Percentiles rank a stretch among this genome's conserved stretches.
Evolutionary conservation across 345 rosid genomes (phyloP).

Genomic region (Hibiscus tridactylites): DNA sequence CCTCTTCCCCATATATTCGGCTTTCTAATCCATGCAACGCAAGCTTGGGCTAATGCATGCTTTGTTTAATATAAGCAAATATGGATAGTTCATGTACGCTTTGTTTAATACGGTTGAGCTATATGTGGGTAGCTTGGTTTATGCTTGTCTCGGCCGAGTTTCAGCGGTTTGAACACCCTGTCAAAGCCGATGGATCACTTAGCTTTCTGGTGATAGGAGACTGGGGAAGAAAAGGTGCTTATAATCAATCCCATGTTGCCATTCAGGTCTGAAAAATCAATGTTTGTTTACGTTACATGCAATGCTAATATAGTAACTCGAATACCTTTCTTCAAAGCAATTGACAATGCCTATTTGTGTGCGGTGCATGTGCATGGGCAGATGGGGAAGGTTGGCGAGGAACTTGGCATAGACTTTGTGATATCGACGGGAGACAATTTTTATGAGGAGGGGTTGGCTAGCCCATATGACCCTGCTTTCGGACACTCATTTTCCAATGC

Average conservation of each 20-base stretch:
- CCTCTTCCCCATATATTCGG: too few species aligned
- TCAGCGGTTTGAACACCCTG: conserved; percentile 9
- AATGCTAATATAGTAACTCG: too few species aligned
- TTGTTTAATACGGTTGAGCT: neutral
- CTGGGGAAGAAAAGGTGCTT: conserved; percentile 21
- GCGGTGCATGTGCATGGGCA: conserved; percentile 10
- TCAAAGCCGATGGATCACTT: conserved; percentile 12
- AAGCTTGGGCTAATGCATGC: neutral
- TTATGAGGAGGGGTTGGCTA: conserved; percentile 50
- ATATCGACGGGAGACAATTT: conserved; percentile 17
- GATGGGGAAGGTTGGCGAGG: conserved; percentile 69
- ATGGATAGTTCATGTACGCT: neutral
- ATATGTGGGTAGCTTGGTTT: neutral
- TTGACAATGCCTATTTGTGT: too few species aligned
- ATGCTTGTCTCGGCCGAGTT: conserved; percentile 1
- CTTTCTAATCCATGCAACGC: neutral
- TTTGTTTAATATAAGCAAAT: neutral
- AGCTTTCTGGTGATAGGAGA: conserved; percentile 22
- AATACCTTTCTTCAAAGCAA: too few species aligned
- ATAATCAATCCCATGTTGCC: neutral
- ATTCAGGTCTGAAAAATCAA: neutral
- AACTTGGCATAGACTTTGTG: conserved; percentile 47
- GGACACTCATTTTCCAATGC: conserved; percentile 44
- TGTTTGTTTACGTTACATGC: neutral
- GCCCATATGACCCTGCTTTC: conserved; percentile 44